Percentiles rank a stretch among this genome's conserved stretches.
Conservation (phyloP, 202 grass and related monocot genomes). For the Digitaria exilis region DNA sequence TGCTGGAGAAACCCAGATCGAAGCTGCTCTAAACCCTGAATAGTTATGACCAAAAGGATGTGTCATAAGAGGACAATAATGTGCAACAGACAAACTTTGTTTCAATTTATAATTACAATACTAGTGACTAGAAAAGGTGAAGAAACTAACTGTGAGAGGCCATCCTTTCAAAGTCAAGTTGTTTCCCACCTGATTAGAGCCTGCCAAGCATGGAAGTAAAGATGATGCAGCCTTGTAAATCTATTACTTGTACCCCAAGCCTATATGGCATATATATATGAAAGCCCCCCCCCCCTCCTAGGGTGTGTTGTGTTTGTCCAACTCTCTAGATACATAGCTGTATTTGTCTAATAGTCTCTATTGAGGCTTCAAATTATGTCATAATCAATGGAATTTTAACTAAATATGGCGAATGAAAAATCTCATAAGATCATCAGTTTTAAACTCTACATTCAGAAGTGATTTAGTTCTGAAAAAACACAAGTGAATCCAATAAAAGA, state of each 20-base stretch:
- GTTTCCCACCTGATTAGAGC: conserved; percentile 63
- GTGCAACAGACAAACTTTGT: conserved; percentile 2
- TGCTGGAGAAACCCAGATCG: conserved; percentile 72
- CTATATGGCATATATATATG: too few species aligned
- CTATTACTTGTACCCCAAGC: too few species aligned
- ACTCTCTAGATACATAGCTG: too few species aligned
- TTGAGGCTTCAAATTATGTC: not conserved
- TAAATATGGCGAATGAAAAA: conserved; percentile 8
- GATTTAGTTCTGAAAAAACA: not conserved
- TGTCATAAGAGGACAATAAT: conserved; percentile 17
- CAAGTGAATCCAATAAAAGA: conserved; percentile 14
- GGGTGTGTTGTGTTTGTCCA: too few species aligned
- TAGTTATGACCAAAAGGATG: conserved; percentile 19
- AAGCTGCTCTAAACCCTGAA: conserved; percentile 73
- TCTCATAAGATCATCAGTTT: not conserved
- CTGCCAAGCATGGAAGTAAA: conserved; percentile 41
- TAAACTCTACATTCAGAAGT: not conserved
- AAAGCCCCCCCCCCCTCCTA: too few species aligned
- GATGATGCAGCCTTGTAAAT: not conserved
- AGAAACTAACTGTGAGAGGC: conserved; percentile 65
- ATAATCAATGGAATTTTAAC: not conserved
- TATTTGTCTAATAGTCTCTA: too few species aligned
- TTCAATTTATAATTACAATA: conserved; percentile 34
- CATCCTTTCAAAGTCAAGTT: conserved; percentile 90
- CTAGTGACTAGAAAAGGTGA: conserved; percentile 16